Percentiles rank a stretch among this genome's conserved stretches.
These are phyloP conservation scores for Thymus mandschuricus DNA, from an alignment of 257 asterid genomes.

Conservation along the genomic window DNA sequence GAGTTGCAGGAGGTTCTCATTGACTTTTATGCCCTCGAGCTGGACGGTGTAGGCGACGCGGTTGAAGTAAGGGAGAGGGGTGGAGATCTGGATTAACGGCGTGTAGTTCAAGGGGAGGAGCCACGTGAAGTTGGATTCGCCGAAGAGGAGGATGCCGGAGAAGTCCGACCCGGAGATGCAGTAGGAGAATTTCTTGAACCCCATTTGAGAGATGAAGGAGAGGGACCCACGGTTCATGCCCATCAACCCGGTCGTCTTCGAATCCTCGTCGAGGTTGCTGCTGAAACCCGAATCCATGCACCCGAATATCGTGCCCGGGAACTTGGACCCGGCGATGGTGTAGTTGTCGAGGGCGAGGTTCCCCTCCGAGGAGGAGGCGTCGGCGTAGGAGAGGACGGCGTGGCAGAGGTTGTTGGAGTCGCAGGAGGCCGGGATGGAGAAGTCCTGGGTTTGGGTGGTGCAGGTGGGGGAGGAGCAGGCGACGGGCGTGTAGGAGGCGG, in stretches of 20 bases:
- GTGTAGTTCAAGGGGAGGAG: conserved; percentile 70
- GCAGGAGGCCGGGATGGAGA: conserved; percentile 87
- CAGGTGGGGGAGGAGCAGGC: conserved; percentile 75
- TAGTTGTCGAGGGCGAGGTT: conserved; percentile 68
- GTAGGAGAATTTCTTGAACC: conserved; percentile 76
- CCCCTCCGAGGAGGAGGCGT: conserved; percentile 78
- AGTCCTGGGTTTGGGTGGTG: conserved; percentile 79
- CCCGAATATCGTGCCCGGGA: conserved; percentile 68
- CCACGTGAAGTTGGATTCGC: conserved; percentile 69
- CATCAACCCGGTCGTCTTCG: conserved; percentile 82
- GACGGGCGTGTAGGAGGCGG: conserved; percentile 64
- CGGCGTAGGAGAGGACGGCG: conserved; percentile 81
- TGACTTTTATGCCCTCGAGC: conserved; percentile 79
- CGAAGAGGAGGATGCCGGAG: conserved; percentile 70
- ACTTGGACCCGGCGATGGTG: conserved; percentile 62
- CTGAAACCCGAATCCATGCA: conserved; percentile 87
- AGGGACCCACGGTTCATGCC: conserved; percentile 95
- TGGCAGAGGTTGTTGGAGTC: conserved; percentile 79
- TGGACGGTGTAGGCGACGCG: conserved; percentile 85
- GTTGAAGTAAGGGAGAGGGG: conserved; percentile 82
- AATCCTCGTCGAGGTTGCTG: conserved; percentile 65
- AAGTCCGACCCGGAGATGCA: conserved; percentile 78
- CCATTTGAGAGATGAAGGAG: conserved; percentile 84
- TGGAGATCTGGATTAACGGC: conserved; percentile 67
- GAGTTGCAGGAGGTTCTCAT: conserved; percentile 47